A percentile compares a stretch with the other conserved stretches of the same genome.
Evolutionary conservation across 164 flowering plant species (phyloP).

Genomic region (Magnolia officinalis): DNA sequence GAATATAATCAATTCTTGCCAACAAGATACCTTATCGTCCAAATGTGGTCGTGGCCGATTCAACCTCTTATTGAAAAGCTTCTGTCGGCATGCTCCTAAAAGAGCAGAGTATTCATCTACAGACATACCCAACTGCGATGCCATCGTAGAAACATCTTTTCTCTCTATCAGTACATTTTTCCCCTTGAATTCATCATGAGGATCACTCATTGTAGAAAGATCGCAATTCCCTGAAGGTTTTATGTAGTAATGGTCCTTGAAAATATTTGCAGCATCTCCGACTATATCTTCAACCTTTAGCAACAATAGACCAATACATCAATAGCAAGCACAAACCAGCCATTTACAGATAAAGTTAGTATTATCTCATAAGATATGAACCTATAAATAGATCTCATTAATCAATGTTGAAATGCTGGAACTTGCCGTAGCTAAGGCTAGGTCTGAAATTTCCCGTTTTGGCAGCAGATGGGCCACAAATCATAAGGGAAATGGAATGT

Average conservation of each 20-base stretch:
- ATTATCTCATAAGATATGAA: neutral
- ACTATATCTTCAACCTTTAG: constrained; percentile 64
- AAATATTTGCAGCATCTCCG: constrained; percentile 65
- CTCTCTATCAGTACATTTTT: constrained; percentile 82
- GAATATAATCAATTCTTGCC: neutral
- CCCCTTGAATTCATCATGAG: constrained; percentile 77
- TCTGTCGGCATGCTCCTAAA: constrained; percentile 52
- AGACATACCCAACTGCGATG: constrained; percentile 53
- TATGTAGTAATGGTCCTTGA: constrained; percentile 79
- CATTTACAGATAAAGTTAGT: neutral
- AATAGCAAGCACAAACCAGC: neutral
- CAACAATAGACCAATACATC: neutral
- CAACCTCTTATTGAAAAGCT: constrained; percentile 61
- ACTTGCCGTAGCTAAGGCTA: constrained; percentile 1
- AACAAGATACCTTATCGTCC: constrained; percentile 81
- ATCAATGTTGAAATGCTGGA: neutral
- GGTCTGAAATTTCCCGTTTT: too few species aligned
- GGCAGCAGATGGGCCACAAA: too few species aligned
- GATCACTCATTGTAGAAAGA: constrained; percentile 87
- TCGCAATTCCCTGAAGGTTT: constrained; percentile 87
- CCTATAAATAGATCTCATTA: neutral
- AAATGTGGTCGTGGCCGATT: constrained; percentile 82
- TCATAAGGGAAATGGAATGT: too few species aligned
- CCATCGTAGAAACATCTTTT: constrained; percentile 47
- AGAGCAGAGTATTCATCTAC: constrained; percentile 53